Evolutionary conservation across 176 grass and related monocot species (phyloP).

Genomic region (Puccinellia tenuiflora): DNA sequence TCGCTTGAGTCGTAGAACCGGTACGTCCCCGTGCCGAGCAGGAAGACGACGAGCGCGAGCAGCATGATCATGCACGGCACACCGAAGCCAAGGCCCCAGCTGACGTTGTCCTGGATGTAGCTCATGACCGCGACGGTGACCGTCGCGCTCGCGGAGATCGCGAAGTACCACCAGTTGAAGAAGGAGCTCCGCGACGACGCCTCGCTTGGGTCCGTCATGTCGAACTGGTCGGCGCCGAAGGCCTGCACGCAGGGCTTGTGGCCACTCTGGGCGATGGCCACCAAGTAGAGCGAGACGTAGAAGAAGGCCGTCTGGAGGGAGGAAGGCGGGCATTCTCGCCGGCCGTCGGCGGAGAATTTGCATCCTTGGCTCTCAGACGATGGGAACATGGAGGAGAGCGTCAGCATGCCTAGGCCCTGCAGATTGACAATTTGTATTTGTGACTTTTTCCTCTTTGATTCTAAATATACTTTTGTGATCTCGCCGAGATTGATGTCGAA

Average conservation of each 20-base stretch:
- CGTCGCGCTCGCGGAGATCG: constrained; percentile 12
- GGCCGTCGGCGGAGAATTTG: not conserved
- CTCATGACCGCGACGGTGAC: constrained; percentile 20
- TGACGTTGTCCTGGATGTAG: constrained; percentile 56
- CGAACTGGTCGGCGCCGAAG: constrained; percentile 65
- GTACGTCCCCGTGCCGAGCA: constrained; percentile 46
- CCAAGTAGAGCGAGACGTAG: constrained; percentile 55
- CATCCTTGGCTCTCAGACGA: not conserved
- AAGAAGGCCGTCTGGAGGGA: constrained; percentile 29
- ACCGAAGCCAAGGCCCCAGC: constrained; percentile 53
- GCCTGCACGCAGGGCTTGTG: constrained; percentile 62
- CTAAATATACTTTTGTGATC: too few relatives aligned
- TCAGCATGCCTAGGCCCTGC: constrained; percentile 31
- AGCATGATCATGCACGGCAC: constrained; percentile 38
- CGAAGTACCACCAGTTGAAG: constrained; percentile 51
- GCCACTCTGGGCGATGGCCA: constrained; percentile 53
- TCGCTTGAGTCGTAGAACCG: constrained; percentile 17
- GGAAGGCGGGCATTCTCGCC: not conserved
- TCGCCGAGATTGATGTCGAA: too few relatives aligned
- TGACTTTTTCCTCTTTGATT: too few relatives aligned
- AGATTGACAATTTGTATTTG: too few relatives aligned
- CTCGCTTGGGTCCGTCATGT: constrained; percentile 33
- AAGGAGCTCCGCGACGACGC: constrained; percentile 34
- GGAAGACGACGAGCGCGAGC: constrained; percentile 33
- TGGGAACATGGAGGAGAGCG: constrained; percentile 26